These are phyloP conservation scores for Nannochloris sp. DNA, from an alignment of 139 green algal genomes.

Conservation along the genomic window DNA sequence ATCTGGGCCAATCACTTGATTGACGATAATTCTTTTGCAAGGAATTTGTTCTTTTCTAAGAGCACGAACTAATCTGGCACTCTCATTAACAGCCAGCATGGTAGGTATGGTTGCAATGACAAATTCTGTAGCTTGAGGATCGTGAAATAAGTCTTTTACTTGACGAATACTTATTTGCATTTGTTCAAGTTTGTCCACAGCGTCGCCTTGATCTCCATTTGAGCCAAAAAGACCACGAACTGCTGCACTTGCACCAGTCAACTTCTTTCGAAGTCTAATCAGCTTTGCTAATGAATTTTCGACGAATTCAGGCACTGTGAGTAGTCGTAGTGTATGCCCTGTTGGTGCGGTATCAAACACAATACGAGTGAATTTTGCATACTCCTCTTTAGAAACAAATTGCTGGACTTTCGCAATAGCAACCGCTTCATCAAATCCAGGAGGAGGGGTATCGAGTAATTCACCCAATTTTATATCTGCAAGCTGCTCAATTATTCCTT, in stretches of 20 bases:
- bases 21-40: constrained; percentile 89
- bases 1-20: constrained; percentile 67
- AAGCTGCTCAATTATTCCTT: constrained; percentile 66
- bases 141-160: constrained; percentile 80
- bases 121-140: constrained; percentile 89
- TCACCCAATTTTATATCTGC: constrained; percentile 91
- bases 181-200: constrained; percentile 64
- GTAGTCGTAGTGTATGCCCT: constrained; percentile 85
- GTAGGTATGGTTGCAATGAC: constrained; percentile 98
- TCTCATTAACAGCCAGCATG: constrained; percentile 88
- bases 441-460: constrained; percentile 93
- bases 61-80: constrained; percentile 47
- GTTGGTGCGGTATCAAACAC: constrained; percentile 98
- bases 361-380: constrained; percentile 89
- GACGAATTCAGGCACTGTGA: constrained; percentile 84
- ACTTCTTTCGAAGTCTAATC: constrained; percentile 62
- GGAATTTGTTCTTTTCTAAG: constrained; percentile 83
- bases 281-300: constrained; percentile 69
- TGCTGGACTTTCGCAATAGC: constrained; percentile 91
- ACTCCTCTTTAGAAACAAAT: constrained; percentile 87
- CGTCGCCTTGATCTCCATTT: constrained; percentile 49
- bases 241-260: constrained; percentile 42
- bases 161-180: constrained; percentile 47
- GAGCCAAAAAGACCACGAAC: constrained; percentile 65
- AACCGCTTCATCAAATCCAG: constrained; percentile 90